phyloP scores from a whole-genome alignment of 1,284 basidiomycete species.

The Acaromyces ingoldii region DNA sequence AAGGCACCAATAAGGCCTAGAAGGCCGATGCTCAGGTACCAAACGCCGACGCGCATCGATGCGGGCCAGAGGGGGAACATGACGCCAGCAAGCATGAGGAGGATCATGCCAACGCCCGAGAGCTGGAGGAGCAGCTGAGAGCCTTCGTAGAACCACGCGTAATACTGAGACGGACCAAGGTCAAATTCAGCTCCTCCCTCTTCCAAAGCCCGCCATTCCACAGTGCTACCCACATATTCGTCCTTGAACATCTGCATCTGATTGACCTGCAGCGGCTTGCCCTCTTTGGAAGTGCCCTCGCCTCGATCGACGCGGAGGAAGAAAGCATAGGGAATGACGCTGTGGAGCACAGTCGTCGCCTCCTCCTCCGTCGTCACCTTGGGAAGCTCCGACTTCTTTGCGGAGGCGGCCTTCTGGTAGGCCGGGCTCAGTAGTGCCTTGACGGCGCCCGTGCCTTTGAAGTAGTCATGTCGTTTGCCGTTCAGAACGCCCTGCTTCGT shows the following conservation, averaged over 20 bases:
- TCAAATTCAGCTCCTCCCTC: neutral
- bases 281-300: constrained; percentile 65
- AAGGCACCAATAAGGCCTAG: constrained; percentile 85
- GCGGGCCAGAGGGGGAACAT: constrained; percentile 99
- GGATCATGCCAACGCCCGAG: constrained; percentile 87
- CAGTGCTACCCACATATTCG: constrained; percentile 24
- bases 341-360: constrained; percentile 66
- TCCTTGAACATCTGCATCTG: constrained; percentile 64
- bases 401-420: constrained; percentile 77
- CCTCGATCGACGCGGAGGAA: constrained; percentile 49
- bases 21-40: constrained; percentile 85
- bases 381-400: constrained; percentile 48
- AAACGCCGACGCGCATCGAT: constrained; percentile 87
- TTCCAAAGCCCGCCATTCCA: neutral
- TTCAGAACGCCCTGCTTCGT: constrained; percentile 81
- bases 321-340: constrained; percentile 64
- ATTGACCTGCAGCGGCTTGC: constrained; percentile 60
- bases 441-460: constrained; percentile 70
- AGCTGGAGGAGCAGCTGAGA: constrained; percentile 87
- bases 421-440: constrained; percentile 86
- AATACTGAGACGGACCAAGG: constrained; percentile 51
- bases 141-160: constrained; percentile 95
- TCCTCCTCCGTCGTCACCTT: constrained; percentile 68
- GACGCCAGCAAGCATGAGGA: constrained; percentile 87
- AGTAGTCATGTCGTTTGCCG: constrained; percentile 94